phyloP scores from a whole-genome alignment of 768 basidiomycete genomes.

The Auricularia cornea region DNA sequence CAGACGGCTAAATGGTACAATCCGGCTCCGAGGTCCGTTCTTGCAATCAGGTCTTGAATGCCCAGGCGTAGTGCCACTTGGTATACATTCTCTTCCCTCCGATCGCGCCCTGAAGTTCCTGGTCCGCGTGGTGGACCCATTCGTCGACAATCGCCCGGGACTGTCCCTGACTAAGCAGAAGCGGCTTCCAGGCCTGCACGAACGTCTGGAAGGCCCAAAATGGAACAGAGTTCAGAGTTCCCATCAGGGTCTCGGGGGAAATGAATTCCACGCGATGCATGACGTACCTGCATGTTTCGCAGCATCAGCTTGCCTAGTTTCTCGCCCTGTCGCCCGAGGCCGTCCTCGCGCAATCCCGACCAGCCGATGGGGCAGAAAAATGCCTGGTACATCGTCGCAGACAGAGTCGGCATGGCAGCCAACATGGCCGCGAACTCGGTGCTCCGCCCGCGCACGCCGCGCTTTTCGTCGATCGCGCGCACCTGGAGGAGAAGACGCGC shows the following conservation, averaged over 20 bases:
- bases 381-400: background rate
- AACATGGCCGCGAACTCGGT: background rate
- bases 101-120: background rate
- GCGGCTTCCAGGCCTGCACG: background rate
- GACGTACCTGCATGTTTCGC: conserved; percentile 12
- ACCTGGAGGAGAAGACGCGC: conserved; percentile 12
- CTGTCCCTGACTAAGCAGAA: background rate
- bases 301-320: conserved; percentile 14
- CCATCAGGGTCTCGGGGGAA: conserved; percentile 11
- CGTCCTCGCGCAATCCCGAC: conserved; percentile 9
- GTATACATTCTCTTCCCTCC: background rate
- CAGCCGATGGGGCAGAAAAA: conserved; percentile 16
- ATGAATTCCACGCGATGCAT: conserved; percentile 32
- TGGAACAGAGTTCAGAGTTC: background rate
- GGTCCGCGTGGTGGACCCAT: background rate
- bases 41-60: background rate
- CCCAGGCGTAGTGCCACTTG: background rate
- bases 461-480: conserved; percentile 17
- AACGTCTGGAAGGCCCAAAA: background rate
- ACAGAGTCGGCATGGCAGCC: background rate
- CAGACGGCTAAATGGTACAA: no score
- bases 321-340: conserved; percentile 10
- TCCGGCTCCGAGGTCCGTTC: no score
- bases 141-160: background rate
- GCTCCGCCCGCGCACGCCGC: conserved; percentile 8